Percentiles rank a stretch among this genome's conserved stretches.
These are phyloP conservation scores for Luffa acutangula DNA, from an alignment of 306 rosid genomes.

Conservation along the genomic window DNA sequence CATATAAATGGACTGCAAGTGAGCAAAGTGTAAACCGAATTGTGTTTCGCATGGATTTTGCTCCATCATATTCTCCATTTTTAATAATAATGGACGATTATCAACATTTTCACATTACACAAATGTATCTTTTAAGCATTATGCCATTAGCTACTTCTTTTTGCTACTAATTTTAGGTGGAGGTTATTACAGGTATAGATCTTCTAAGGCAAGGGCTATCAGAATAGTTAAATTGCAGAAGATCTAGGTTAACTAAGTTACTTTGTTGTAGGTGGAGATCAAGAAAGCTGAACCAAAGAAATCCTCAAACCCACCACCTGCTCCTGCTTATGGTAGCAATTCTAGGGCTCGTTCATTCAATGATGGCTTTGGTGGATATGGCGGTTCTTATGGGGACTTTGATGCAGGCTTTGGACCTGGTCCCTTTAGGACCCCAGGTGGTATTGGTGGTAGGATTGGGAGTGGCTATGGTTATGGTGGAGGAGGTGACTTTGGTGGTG, in stretches of 20 bases:
- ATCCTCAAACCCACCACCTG: conserved; percentile 83
- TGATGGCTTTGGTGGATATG: conserved; percentile 76
- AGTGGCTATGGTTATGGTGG: conserved; percentile 52
- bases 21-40: conserved; percentile 15
- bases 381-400: conserved; percentile 71
- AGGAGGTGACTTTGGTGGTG: conserved; percentile 46
- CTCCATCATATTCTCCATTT: neutral
- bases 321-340: conserved; percentile 82
- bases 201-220: conserved; percentile 28
- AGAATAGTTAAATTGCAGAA: conserved; percentile 20
- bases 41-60: conserved; percentile 20
- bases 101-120: neutral
- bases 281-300: conserved; percentile 99
- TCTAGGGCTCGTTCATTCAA: conserved; percentile 87
- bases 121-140: neutral
- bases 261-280: conserved; percentile 99
- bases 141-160: conserved; percentile 9
- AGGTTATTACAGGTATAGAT: conserved; percentile 38
- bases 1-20: conserved; percentile 18
- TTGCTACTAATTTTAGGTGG: conserved; percentile 19
- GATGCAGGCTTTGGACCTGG: conserved; percentile 66
- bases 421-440: conserved; percentile 77
- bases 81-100: conserved; percentile 1
- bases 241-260: conserved; percentile 81
- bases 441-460: conserved; percentile 57